A percentile compares a stretch with the other conserved stretches of the same genome.
phyloP scores from a whole-genome alignment of 331 rosid species.

The Cucumis variabilis region DNA sequence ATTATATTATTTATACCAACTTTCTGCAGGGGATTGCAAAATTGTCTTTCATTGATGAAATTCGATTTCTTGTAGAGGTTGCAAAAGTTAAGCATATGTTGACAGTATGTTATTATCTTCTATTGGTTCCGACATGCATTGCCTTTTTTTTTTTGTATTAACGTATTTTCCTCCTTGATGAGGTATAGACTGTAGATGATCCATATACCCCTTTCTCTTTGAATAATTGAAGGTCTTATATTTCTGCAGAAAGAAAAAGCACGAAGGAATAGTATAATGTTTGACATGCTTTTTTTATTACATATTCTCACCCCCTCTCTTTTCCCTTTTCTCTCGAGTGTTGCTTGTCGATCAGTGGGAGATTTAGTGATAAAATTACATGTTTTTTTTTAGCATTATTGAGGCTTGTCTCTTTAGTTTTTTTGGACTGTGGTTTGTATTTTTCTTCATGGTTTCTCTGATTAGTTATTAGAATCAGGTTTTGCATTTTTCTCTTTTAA shows the following conservation, averaged over 20 bases:
- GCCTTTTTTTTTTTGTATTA: neutral
- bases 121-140: constrained; percentile 10
- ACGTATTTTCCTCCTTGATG: neutral
- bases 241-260: constrained; percentile 63
- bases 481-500: no score
- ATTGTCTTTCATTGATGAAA: constrained; percentile 95
- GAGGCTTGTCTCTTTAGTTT: no score
- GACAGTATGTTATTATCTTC: constrained; percentile 59
- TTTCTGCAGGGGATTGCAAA: constrained; percentile 90
- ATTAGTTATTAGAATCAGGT: no score
- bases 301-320: constrained; percentile 93
- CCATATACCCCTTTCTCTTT: neutral
- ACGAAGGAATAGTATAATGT: constrained; percentile 79
- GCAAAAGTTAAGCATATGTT: constrained; percentile 66
- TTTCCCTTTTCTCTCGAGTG: no score
- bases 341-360: no score
- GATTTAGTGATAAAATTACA: no score
- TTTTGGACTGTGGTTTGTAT: no score
- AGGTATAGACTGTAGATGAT: neutral
- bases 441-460: no score
- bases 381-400: no score
- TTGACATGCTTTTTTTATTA: constrained; percentile 88
- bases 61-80: constrained; percentile 88
- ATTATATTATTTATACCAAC: constrained; percentile 24
- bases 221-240: neutral